Conservation (phyloP, 352 stramenopile species). For the Globisporangium paroecandrum region DNA sequence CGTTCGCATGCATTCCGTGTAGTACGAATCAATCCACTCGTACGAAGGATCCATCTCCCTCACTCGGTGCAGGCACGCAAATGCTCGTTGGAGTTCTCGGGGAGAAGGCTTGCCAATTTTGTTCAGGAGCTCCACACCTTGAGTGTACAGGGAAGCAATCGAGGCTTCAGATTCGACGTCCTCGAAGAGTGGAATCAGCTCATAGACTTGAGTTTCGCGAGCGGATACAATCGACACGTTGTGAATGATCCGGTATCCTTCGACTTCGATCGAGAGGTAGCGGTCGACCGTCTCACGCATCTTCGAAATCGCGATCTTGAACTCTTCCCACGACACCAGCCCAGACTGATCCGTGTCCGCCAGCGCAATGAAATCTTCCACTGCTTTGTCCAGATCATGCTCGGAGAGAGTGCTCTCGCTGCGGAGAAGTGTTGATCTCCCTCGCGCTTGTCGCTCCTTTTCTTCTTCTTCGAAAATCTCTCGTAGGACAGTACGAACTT, state of each 20-base stretch:
- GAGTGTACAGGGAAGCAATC: conserved; percentile 65
- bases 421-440: conserved; percentile 10
- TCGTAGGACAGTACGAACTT: conserved; percentile 70
- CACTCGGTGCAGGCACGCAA: conserved; percentile 68
- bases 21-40: conserved; percentile 86
- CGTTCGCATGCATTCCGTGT: conserved; percentile 53
- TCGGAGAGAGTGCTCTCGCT: conserved; percentile 60
- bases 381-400: conserved; percentile 45
- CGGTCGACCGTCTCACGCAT: conserved; percentile 63
- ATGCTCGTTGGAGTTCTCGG: conserved; percentile 67
- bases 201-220: conserved; percentile 74
- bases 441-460: conserved; percentile 30
- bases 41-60: conserved; percentile 67
- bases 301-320: conserved; percentile 81
- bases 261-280: conserved; percentile 74
- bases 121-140: conserved; percentile 62
- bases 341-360: conserved; percentile 78
- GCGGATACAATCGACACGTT: conserved; percentile 64
- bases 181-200: conserved; percentile 69
- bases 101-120: conserved; percentile 53
- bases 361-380: conserved; percentile 77
- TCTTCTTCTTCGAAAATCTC: conserved; percentile 74
- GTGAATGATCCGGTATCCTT: conserved; percentile 65
- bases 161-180: conserved; percentile 68
- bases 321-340: conserved; percentile 84